Evolutionary conservation across 371 early-diverging fungal species (phyloP).

Genomic region (Apophysomyces elegans): DNA sequence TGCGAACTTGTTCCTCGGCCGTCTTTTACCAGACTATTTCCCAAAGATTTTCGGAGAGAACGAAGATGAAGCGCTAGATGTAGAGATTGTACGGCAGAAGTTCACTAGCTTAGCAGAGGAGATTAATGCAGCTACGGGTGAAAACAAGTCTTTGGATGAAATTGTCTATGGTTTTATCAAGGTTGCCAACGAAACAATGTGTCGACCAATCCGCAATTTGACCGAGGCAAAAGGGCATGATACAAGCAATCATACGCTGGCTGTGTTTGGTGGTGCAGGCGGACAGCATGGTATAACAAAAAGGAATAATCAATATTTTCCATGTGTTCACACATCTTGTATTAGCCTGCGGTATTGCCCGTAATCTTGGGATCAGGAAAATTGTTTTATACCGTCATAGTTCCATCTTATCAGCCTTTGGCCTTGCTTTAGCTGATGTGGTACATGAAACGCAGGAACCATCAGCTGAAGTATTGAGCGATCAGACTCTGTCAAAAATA

Average conservation of each 20-base stretch:
- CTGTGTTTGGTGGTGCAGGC: slow-evolving; percentile 97
- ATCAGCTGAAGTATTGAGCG: slow-evolving; percentile 47
- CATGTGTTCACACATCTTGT: neutral
- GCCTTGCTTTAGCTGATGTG: slow-evolving; percentile 88
- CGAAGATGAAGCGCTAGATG: slow-evolving; percentile 84
- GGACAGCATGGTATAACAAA: slow-evolving; percentile 67
- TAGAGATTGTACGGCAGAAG: slow-evolving; percentile 61
- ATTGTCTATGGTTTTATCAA: slow-evolving; percentile 93
- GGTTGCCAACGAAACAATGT: slow-evolving; percentile 96
- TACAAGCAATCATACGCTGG: slow-evolving; percentile 81
- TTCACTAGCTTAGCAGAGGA: slow-evolving; percentile 68
- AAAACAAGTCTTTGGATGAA: slow-evolving; percentile 70
- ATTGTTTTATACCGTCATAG: slow-evolving; percentile 87
- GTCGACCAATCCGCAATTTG: slow-evolving; percentile 91
- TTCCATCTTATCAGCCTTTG: slow-evolving; percentile 94
- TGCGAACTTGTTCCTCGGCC: slow-evolving; percentile 90
- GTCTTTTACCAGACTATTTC: slow-evolving; percentile 87
- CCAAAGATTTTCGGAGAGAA: slow-evolving; percentile 94
- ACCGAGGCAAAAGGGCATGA: slow-evolving; percentile 95
- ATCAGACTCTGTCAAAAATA: slow-evolving; percentile 42
- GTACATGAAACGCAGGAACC: slow-evolving; percentile 94
- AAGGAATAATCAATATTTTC: neutral
- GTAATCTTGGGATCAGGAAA: slow-evolving; percentile 80
- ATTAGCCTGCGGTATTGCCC: slow-evolving; percentile 90
- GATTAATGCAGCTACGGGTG: slow-evolving; percentile 62